A percentile compares a stretch with the other conserved stretches of the same genome.
Conservation (phyloP, 495 filamentous ascomycete genomes). For the Talaromyces ruber region DNA sequence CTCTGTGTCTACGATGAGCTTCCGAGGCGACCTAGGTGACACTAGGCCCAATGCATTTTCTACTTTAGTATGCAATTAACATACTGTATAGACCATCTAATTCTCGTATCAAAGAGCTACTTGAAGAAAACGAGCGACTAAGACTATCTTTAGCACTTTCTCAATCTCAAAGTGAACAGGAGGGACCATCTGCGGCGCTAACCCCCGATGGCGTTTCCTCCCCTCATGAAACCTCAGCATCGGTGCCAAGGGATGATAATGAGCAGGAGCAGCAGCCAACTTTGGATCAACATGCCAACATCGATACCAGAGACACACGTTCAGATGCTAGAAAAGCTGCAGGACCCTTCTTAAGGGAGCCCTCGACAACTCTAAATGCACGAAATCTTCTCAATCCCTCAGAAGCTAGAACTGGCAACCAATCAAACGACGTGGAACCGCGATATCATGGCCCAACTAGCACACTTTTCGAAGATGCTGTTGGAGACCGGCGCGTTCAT, state of each 20-base stretch:
- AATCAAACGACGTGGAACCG: slow-evolving; percentile 12
- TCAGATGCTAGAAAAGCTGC: neutral
- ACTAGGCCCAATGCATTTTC: neutral
- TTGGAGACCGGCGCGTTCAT: neutral
- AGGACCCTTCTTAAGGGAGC: neutral
- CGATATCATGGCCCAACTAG: slow-evolving; percentile 25
- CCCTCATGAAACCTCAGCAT: neutral
- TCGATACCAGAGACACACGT: neutral
- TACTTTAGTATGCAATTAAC: neutral
- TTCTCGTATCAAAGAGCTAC: slow-evolving; percentile 17
- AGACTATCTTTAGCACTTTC: slow-evolving; percentile 11
- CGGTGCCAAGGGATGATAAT: neutral
- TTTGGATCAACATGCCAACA: neutral
- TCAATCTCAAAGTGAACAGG: neutral
- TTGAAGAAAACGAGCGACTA: slow-evolving; percentile 17
- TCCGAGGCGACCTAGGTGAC: slow-evolving; percentile 1
- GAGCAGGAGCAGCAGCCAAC: neutral
- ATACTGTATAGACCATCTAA: slow-evolving; percentile 17
- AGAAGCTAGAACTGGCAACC: neutral
- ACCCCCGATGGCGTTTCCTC: neutral
- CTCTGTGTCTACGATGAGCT: slow-evolving; percentile 2
- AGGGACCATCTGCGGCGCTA: neutral
- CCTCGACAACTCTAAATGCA: neutral
- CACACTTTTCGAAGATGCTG: slow-evolving; percentile 18
- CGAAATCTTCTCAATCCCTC: neutral